Evolutionary conservation across 83 land plant genomes (phyloP).

Genomic region (Larix sibirica): DNA sequence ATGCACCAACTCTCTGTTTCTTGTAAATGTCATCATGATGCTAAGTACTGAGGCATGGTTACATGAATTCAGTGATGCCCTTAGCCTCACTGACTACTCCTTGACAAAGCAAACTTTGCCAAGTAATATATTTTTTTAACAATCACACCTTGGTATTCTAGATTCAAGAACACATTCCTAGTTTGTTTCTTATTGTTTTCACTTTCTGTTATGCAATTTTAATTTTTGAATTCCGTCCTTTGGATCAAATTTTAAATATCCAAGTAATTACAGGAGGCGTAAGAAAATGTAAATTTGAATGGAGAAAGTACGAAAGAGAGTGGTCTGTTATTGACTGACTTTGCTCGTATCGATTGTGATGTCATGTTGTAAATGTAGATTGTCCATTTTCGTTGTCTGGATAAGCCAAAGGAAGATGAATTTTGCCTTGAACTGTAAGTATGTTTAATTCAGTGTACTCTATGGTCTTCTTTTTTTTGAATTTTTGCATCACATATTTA

Average conservation of each 20-base stretch:
- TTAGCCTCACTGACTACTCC: too few species aligned
- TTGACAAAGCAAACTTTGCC: too few species aligned
- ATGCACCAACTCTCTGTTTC: too few species aligned
- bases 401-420: slow-evolving; percentile 97
- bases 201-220: neutral
- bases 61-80: too few species aligned
- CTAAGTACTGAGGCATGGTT: too few species aligned
- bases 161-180: neutral
- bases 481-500: neutral
- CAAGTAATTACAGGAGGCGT: too few species aligned
- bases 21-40: too few species aligned
- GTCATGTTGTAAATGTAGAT: slow-evolving; percentile 47
- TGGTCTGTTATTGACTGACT: neutral
- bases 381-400: slow-evolving; percentile 92
- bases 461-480: neutral
- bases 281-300: too few species aligned
- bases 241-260: neutral
- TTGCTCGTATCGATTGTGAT: neutral
- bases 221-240: neutral
- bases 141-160: neutral
- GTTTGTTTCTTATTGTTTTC: neutral
- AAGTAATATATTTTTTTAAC: neutral
- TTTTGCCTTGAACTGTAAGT: slow-evolving; percentile 97
- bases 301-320: too few species aligned
- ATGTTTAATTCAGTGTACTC: neutral